Conservation (phyloP, 495 filamentous ascomycete species). For the Hypoxylon fuscum region DNA sequence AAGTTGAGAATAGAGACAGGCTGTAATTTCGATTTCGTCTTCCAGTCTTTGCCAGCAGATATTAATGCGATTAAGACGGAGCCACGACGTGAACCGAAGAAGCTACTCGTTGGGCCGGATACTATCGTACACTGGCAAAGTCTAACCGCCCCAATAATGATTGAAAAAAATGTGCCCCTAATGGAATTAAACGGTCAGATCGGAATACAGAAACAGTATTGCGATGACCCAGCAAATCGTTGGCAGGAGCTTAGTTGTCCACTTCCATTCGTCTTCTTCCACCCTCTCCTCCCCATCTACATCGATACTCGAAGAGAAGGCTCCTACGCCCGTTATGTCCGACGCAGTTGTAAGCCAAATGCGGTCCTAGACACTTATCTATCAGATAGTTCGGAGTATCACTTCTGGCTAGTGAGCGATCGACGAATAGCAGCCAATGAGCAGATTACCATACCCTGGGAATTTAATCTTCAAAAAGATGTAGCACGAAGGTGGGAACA, state of each 20-base stretch:
- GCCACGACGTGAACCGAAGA: constrained; percentile 55
- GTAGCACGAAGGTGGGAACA: constrained; percentile 54
- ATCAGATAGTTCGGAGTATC: constrained; percentile 76
- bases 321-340: constrained; percentile 81
- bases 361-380: constrained; percentile 82
- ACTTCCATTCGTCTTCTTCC: constrained; percentile 86
- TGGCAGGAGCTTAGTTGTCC: constrained; percentile 82
- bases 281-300: constrained; percentile 82
- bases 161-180: constrained; percentile 73
- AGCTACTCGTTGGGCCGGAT: constrained; percentile 53
- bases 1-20: constrained; percentile 57
- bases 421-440: constrained; percentile 68
- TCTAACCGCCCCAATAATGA: constrained; percentile 65
- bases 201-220: constrained; percentile 80
- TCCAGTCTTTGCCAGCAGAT: constrained; percentile 51
- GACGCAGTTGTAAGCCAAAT: constrained; percentile 90
- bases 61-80: constrained; percentile 47
- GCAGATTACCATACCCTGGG: constrained; percentile 66
- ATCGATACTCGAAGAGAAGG: constrained; percentile 90
- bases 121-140: constrained; percentile 70
- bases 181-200: constrained; percentile 90
- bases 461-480: constrained; percentile 60
- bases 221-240: constrained; percentile 72
- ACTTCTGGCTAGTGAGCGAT: constrained; percentile 88
- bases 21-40: constrained; percentile 58